A percentile compares a stretch with the other conserved stretches of the same genome.
Conservation (phyloP, 352 stramenopile genomes). For the Globisporangium mamillatum region DNA sequence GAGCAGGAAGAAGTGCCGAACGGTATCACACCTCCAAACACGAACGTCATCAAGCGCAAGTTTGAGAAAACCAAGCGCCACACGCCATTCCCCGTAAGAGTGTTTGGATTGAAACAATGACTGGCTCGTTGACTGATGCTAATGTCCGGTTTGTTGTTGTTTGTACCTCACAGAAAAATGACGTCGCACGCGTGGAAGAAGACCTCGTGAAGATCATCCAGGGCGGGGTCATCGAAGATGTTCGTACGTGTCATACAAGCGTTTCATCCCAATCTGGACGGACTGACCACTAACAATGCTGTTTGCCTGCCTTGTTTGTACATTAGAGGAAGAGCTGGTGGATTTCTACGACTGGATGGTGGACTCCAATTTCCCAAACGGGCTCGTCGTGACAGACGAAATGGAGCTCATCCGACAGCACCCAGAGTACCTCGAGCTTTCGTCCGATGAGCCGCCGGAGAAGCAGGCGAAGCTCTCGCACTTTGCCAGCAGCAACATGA, state of each 20-base stretch:
- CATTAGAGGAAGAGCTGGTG: slow-evolving; percentile 77
- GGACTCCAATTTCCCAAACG: slow-evolving; percentile 67
- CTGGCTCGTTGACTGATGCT: background rate
- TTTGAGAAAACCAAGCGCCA: slow-evolving; percentile 86
- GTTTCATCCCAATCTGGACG: background rate
- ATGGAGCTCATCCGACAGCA: slow-evolving; percentile 81
- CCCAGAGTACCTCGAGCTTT: slow-evolving; percentile 72
- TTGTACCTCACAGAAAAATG: slow-evolving; percentile 50
- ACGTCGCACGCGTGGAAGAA: slow-evolving; percentile 81
- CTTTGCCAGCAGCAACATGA: slow-evolving; percentile 15
- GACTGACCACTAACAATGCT: background rate
- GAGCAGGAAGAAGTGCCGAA: slow-evolving; percentile 61
- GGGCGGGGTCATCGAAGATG: slow-evolving; percentile 68
- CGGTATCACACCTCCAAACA: slow-evolving; percentile 81
- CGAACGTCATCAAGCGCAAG: slow-evolving; percentile 85
- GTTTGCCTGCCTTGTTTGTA: background rate
- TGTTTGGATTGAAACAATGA: slow-evolving; percentile 1
- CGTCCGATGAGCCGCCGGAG: slow-evolving; percentile 28
- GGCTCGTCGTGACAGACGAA: slow-evolving; percentile 73
- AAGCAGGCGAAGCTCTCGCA: slow-evolving; percentile 41
- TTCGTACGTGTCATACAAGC: slow-evolving; percentile 39
- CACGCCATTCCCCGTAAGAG: slow-evolving; percentile 68
- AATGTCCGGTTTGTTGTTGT: background rate
- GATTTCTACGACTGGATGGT: slow-evolving; percentile 88
- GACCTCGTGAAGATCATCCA: slow-evolving; percentile 81